Evolutionary conservation across 202 grass and related monocot genomes (phyloP).

Genomic region (Zizania palustris): DNA sequence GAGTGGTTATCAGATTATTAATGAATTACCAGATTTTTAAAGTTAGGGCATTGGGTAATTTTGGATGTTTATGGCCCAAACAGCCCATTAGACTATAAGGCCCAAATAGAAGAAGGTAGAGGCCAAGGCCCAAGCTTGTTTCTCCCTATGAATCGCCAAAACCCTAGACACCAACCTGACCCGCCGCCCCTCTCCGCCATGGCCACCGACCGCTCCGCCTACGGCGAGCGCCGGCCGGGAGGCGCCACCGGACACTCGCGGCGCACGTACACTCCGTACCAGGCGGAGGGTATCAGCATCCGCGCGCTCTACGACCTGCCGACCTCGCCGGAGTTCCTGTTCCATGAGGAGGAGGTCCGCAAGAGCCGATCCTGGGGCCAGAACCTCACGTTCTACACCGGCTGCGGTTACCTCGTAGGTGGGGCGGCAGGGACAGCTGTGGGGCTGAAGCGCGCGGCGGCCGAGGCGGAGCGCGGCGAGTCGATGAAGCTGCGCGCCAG

Average conservation of each 20-base stretch:
- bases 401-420: conserved; percentile 46
- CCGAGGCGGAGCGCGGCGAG: conserved; percentile 47
- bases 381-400: conserved; percentile 46
- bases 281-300: conserved; percentile 31
- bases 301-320: conserved; percentile 60
- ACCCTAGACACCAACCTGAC: conserved; percentile 42
- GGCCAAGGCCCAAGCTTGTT: neutral
- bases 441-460: conserved; percentile 37
- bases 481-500: conserved; percentile 50
- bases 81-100: neutral
- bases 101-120: neutral
- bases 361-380: conserved; percentile 43
- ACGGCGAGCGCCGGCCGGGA: neutral
- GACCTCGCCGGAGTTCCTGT: conserved; percentile 66
- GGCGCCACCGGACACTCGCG: neutral
- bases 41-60: too few relatives aligned
- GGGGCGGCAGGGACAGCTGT: conserved; percentile 17
- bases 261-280: conserved; percentile 45
- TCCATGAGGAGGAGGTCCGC: conserved; percentile 44
- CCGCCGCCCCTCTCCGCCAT: conserved; percentile 41
- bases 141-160: neutral
- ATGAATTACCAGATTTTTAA: too few relatives aligned
- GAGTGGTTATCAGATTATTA: too few relatives aligned
- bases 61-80: neutral
- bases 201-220: conserved; percentile 24